Base-by-base conservation (phyloP, 768 basidiomycete species). In the Cystofilobasidium capitatum region DNA sequence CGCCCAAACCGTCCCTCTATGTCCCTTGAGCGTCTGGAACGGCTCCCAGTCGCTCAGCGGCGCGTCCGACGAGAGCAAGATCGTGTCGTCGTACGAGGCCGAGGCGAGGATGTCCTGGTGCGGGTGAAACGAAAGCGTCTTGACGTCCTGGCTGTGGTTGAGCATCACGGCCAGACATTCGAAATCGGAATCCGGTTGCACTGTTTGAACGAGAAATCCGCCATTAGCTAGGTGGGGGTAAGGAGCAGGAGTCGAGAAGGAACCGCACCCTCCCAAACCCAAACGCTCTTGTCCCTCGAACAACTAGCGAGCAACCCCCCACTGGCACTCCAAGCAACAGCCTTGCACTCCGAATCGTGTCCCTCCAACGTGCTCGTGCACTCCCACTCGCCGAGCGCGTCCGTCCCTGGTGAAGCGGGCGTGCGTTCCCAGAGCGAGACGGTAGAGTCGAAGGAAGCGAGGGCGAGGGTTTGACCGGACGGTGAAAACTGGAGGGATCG, bases 91-190 rank as follows among this genome's bases (percentile, higher is more conserved):
- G 78, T 98, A 99, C 0, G 94, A 97, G 4, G 85, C 89, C 2
- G 94, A 97, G 33, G 94, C 94, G 64, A 99, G 85, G 70, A 97
- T 90, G 89, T 98, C 93, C 80, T 97, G 92, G 6, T 80, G 83
- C 9, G 96, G 94, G 79, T 98, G 91, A 92, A 92, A 99, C 16
- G 88, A 83, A 14, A 99, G 86, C 67, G 82, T 87, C 78, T 99
- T 99, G 63, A 99, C 92, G 73, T 99, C 96, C 78, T 98, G 94
- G 1, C 82, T 83, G 74, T 99, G 96, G 71, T 98, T 92, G 91
- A 97, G 96, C 71, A 94, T 79, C 44, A 99, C 96, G 26, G 85
- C 86, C 78, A 97, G 83, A 74, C 92, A 96, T 73, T 97, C 93
- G 69, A 94, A 96, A 71, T 98, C 93, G 17, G 85, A 80, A 74